These are phyloP conservation scores for Suillus subaureus DNA, from an alignment of 768 basidiomycete genomes.

Conservation along the genomic window DNA sequence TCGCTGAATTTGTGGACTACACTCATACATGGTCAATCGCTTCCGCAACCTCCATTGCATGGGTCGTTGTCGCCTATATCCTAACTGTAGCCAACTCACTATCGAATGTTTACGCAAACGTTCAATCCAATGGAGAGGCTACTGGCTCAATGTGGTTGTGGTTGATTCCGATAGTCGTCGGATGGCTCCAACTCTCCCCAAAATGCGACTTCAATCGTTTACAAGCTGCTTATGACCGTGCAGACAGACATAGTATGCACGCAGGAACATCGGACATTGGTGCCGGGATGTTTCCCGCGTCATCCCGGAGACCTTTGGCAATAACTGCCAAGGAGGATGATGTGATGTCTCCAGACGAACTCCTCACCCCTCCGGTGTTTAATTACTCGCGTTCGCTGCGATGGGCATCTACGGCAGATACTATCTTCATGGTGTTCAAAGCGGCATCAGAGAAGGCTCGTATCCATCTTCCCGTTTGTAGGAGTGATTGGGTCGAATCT, in stretches of 20 bases:
- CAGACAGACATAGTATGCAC: constrained; percentile 26
- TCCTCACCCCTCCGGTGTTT: constrained; percentile 5
- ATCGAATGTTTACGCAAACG: not conserved
- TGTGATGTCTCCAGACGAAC: constrained; percentile 18
- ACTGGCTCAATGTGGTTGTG: constrained; percentile 39
- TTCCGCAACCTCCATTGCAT: constrained; percentile 35
- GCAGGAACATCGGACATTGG: not conserved
- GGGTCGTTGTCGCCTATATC: constrained; percentile 34
- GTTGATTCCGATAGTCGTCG: constrained; percentile 37
- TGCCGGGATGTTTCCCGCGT: not conserved
- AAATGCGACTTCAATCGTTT: constrained; percentile 35
- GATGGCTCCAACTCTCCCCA: constrained; percentile 38
- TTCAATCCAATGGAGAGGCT: constrained; percentile 6
- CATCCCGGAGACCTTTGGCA: not conserved
- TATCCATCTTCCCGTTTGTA: not conserved
- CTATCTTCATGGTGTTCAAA: constrained; percentile 1
- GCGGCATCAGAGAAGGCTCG: not conserved
- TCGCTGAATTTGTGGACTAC: constrained; percentile 33
- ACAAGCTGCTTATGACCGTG: constrained; percentile 25
- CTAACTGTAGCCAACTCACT: constrained; percentile 33
- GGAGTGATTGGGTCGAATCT: not conserved
- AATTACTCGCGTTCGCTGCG: constrained; percentile 10
- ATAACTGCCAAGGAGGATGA: not conserved
- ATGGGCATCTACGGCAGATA: constrained; percentile 7
- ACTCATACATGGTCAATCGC: constrained; percentile 38